Percentiles rank a stretch among this genome's conserved stretches.
Evolutionary conservation across 768 basidiomycete genomes (phyloP).

Genomic region (Scleroderma bovista): DNA sequence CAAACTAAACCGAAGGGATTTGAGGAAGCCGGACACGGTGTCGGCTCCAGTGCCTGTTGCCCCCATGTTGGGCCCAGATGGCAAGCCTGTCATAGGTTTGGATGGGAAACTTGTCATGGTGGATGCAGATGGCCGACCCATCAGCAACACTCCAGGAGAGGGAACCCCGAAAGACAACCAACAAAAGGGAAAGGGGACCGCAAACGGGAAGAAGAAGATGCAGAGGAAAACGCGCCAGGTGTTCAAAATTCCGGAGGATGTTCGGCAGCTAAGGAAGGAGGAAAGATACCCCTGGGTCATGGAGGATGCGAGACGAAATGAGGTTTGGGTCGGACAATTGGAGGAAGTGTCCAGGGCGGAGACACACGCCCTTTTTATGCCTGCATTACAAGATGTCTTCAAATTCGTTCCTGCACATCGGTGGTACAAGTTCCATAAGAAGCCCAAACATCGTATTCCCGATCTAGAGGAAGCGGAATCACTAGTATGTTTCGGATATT

Average conservation of each 20-base stretch:
- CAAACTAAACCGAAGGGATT: slow-evolving; percentile 84
- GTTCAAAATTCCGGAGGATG: slow-evolving; percentile 73
- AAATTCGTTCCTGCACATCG: slow-evolving; percentile 83
- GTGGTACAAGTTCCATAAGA: slow-evolving; percentile 93
- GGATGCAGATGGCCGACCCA: slow-evolving; percentile 70
- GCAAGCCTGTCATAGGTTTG: slow-evolving; percentile 73
- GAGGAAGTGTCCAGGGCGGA: slow-evolving; percentile 69
- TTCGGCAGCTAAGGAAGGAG: slow-evolving; percentile 73
- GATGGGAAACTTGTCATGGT: slow-evolving; percentile 81
- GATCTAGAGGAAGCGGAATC: slow-evolving; percentile 64
- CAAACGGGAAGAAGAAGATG: slow-evolving; percentile 63
- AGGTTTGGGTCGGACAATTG: slow-evolving; percentile 78
- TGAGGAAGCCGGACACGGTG: slow-evolving; percentile 43
- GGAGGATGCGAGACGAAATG: slow-evolving; percentile 68
- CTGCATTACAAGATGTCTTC: slow-evolving; percentile 74
- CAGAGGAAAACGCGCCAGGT: slow-evolving; percentile 82
- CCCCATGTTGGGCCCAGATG: slow-evolving; percentile 78
- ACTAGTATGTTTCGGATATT: slow-evolving; percentile 41
- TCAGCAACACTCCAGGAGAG: slow-evolving; percentile 35
- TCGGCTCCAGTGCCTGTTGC: slow-evolving; percentile 48
- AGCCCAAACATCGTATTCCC: slow-evolving; percentile 66
- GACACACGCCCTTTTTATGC: slow-evolving; percentile 81
- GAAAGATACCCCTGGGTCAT: slow-evolving; percentile 91
- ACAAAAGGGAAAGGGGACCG: slow-evolving; percentile 39
- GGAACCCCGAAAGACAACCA: slow-evolving; percentile 27